Percentiles rank a stretch among this genome's conserved stretches.
phyloP scores from a whole-genome alignment of 768 basidiomycete species.

The Basidioascus undulatus region DNA sequence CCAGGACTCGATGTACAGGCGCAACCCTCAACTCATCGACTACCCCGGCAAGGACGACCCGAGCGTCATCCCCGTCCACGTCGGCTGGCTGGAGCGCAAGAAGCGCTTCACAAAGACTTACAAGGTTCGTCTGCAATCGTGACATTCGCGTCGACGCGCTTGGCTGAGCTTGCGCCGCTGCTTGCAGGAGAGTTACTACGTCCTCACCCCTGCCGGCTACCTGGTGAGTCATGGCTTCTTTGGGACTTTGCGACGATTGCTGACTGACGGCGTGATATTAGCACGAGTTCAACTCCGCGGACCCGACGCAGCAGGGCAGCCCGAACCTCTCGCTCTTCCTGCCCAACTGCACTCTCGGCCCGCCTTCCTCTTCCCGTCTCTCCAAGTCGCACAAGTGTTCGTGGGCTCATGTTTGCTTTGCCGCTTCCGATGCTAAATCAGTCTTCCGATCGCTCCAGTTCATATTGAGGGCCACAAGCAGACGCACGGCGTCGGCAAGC shows the following conservation, averaged over 20 bases:
- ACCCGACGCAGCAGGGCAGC: conserved; percentile 29
- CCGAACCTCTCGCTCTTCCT: conserved; percentile 77
- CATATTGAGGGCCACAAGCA: too few species aligned
- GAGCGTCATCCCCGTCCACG: conserved; percentile 59
- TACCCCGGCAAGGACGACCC: conserved; percentile 87
- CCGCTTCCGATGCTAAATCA: too few species aligned
- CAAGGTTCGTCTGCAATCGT: conserved; percentile 4
- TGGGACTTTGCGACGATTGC: background rate
- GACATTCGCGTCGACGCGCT: background rate
- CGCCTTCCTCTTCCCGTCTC: conserved; percentile 36
- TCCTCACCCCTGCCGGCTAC: conserved; percentile 88
- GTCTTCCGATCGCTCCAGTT: too few species aligned
- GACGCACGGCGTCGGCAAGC: too few species aligned
- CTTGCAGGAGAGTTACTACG: conserved; percentile 71
- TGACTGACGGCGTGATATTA: too few species aligned
- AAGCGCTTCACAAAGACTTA: conserved; percentile 53
- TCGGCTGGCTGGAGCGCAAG: conserved; percentile 78
- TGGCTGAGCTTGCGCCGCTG: conserved; percentile 19
- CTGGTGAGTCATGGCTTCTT: conserved; percentile 19
- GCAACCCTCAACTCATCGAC: conserved; percentile 46
- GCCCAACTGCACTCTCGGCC: conserved; percentile 84
- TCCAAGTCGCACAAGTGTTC: conserved; percentile 71
- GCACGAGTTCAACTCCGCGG: conserved; percentile 46
- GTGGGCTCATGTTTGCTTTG: too few species aligned
- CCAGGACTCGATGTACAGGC: too few species aligned